Percentiles rank a stretch among this genome's conserved stretches.
These are phyloP conservation scores for Zopfochytrium polystomum DNA, from an alignment of 371 early-diverging fungal species.

Conservation along the genomic window DNA sequence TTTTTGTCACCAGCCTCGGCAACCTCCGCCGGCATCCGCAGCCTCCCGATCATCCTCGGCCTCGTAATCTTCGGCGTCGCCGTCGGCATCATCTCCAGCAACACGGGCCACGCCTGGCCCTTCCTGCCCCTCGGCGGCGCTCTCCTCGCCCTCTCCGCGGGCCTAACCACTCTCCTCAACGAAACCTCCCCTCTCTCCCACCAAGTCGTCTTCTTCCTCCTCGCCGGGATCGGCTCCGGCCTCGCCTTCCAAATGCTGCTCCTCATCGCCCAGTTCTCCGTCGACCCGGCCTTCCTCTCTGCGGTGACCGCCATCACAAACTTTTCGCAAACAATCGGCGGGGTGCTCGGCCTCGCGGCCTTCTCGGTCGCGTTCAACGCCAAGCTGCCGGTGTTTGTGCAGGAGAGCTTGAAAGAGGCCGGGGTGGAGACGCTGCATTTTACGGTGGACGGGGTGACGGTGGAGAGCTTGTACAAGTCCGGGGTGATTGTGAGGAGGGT, in stretches of 20 bases:
- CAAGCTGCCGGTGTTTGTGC: slow-evolving; percentile 16
- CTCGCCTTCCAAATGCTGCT: slow-evolving; percentile 58
- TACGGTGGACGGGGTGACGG: slow-evolving; percentile 11
- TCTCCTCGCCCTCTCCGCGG: slow-evolving; percentile 41
- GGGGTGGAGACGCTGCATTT: slow-evolving; percentile 2
- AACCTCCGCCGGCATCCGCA: slow-evolving; percentile 56
- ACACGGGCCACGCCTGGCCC: slow-evolving; percentile 29
- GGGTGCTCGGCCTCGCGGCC: no score
- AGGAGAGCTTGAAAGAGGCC: neutral
- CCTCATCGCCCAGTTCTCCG: slow-evolving; percentile 59
- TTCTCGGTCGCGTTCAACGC: slow-evolving; percentile 54
- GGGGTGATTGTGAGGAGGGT: slow-evolving; percentile 6
- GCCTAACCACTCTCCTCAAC: slow-evolving; percentile 50
- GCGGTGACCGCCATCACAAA: slow-evolving; percentile 61
- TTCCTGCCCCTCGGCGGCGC: slow-evolving; percentile 37
- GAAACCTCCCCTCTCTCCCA: slow-evolving; percentile 40
- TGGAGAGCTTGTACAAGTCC: slow-evolving; percentile 14
- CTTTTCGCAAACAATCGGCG: slow-evolving; percentile 55
- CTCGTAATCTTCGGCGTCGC: slow-evolving; percentile 49
- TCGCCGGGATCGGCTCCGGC: slow-evolving; percentile 65
- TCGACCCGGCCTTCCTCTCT: slow-evolving; percentile 54
- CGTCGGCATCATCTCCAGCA: slow-evolving; percentile 52
- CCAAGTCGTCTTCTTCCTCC: slow-evolving; percentile 55
- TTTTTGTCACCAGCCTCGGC: slow-evolving; percentile 32
- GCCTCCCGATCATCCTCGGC: slow-evolving; percentile 58